Base-by-base conservation (phyloP, 805 yeast genomes). In the Cyberlindnera amylophila region DNA sequence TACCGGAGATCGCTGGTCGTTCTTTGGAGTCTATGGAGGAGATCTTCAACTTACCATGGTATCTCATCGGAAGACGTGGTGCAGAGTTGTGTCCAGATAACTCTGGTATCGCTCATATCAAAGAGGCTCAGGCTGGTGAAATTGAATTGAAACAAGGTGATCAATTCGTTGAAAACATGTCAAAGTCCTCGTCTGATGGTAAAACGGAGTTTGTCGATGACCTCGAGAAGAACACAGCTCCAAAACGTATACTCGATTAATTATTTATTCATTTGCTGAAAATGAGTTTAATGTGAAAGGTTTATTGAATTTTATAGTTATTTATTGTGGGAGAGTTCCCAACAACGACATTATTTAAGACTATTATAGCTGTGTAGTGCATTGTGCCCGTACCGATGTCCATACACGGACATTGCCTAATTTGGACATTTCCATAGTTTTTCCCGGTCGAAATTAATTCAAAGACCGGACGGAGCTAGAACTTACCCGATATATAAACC, bases 51-150 rank as follows among this genome's bases (percentile, higher is more conserved):
- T 64, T 74, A 51, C 82, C 81, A 40, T 77, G 82, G 82, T 74
- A 75, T 56, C 50, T 74, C 39, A 65, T 77, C 49, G 82, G 82
- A 35, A 67, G 82, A 61, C 69, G 61, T 43, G 81, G 81, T 54
- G 67, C 72, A 26, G 60, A 64, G 48, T 63, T 76, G 47, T 72
- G 77, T 46, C 80, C 81, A 27, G 80, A 76, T 52, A 65, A 63
- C 53, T 69, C 76, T 23, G 72, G 68, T 46, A 56, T 71, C 41
- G 50, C 54, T 11, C 54, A 57, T 32, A 41, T 45, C 12, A 47
- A 38, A 34, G 51, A 46, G 17, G 47, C 44, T 2, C 46, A 44
- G 11, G 29, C 34, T 19, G 51, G 49, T 7, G 46, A 45, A 32
- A 35, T 53, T 19, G 45, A 39, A 36, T 14, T 47, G 12, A 52